Conservation (phyloP, 495 filamentous ascomycete genomes). For the Hypoxylon cercidicola region DNA sequence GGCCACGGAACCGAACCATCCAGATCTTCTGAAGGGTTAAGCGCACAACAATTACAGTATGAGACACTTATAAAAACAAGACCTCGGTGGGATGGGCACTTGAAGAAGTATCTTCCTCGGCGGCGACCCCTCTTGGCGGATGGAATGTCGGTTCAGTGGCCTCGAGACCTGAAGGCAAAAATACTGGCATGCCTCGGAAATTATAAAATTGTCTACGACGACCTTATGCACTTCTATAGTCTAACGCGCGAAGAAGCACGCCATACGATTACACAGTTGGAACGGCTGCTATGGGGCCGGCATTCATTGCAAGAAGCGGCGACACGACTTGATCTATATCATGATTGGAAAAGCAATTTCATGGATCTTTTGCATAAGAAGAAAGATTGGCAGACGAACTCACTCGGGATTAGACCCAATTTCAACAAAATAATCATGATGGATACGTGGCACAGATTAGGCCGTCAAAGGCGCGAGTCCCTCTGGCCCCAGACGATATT, state of each 20-base stretch:
- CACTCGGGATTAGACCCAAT: background rate
- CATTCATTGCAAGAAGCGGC: slow-evolving; percentile 9
- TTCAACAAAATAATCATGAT: slow-evolving; percentile 47
- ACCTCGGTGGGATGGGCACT: slow-evolving; percentile 1
- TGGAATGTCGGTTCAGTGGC: background rate
- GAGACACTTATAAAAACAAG: background rate
- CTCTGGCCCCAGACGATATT: slow-evolving; percentile 66
- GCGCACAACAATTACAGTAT: background rate
- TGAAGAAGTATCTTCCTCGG: slow-evolving; percentile 16
- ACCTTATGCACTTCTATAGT: slow-evolving; percentile 23
- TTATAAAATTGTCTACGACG: slow-evolving; percentile 13
- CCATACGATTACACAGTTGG: slow-evolving; percentile 36
- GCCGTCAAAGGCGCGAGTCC: slow-evolving; percentile 41
- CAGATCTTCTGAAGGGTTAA: background rate
- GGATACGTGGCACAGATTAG: slow-evolving; percentile 53
- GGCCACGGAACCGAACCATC: background rate
- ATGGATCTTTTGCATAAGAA: background rate
- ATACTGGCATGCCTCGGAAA: slow-evolving; percentile 22
- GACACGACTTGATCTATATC: slow-evolving; percentile 33
- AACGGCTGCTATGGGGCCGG: slow-evolving; percentile 27
- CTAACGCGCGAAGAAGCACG: slow-evolving; percentile 30
- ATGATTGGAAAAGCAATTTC: slow-evolving; percentile 36
- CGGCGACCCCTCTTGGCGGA: background rate
- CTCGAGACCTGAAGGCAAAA: slow-evolving; percentile 23
- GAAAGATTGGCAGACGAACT: too few relatives aligned